phyloP scores from a whole-genome alignment of 495 filamentous ascomycete genomes.

The Podospora fimiseda region DNA sequence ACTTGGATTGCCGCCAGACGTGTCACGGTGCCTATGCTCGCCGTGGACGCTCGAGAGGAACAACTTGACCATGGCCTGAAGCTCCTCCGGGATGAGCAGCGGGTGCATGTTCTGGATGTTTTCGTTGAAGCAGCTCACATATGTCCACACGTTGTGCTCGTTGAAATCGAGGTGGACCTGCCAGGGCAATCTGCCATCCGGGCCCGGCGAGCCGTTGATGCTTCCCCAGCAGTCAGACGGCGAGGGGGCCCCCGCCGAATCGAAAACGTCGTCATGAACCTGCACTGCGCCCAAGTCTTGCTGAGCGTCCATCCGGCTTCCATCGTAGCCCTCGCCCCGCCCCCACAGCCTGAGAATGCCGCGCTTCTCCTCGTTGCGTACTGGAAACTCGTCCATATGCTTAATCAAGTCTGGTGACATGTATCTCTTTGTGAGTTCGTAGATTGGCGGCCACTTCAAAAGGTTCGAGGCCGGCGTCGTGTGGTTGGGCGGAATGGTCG shows the following conservation, averaged over 20 bases:
- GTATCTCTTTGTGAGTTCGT: conserved; percentile 43
- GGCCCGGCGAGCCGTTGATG: conserved; percentile 38
- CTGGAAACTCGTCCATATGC: conserved; percentile 58
- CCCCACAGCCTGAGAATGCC: conserved; percentile 73
- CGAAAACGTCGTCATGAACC: conserved; percentile 36
- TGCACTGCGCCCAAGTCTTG: conserved; percentile 27
- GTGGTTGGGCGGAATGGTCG: conserved; percentile 71
- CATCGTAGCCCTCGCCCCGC: conserved; percentile 65
- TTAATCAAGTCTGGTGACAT: conserved; percentile 44
- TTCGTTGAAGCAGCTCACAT: conserved; percentile 64
- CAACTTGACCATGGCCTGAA: conserved; percentile 43
- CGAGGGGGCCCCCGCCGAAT: conserved; percentile 43
- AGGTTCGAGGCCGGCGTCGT: conserved; percentile 75
- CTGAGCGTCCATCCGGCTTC: conserved; percentile 20
- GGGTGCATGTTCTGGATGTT: conserved; percentile 88
- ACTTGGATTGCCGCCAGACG: conserved; percentile 13
- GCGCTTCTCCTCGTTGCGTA: conserved; percentile 67
- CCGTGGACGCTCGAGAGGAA: conserved; percentile 41
- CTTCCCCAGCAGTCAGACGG: conserved; percentile 44
- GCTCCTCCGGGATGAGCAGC: conserved; percentile 54
- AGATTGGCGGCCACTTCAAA: conserved; percentile 63
- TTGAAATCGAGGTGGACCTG: conserved; percentile 56
- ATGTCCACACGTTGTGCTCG: conserved; percentile 51
- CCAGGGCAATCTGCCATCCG: conserved; percentile 38
- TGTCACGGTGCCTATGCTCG: too few relatives aligned